Evolutionary conservation across 257 asterid species (phyloP), one percentile per base, ranked within the genome.

Genomic region (Solanum gracilifrons): DNA sequence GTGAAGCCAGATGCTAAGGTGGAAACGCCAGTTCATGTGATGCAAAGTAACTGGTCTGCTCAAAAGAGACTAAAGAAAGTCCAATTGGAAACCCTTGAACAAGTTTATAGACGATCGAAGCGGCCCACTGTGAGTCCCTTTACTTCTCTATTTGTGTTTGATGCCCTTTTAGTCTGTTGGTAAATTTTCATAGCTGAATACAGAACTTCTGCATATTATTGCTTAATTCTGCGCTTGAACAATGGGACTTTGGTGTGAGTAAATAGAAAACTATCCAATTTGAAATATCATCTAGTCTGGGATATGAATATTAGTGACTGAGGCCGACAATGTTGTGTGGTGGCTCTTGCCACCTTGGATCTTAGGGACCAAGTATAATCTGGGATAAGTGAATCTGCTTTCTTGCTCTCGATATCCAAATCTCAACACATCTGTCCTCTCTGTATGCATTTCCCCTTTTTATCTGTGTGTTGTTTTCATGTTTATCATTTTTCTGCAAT

Each of bases 1-100:
- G 82, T 74, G 43, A 90, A 90, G 88, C 83, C 93, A 66, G 92
- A 90, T 82, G 89, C 87, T 68, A 89, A 87, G 87, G 92, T 3
- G 90, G 94, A 93, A 86, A 86, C 60, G 23, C 99, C 98, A 23
- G 93, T 95, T 89, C 99, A 97, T 90, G 98, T 89, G 79, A 93
- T 92, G 96, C 98, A 95, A 84, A 91, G 92, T 83, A 92, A 87
- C 87, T 95, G 99, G 99, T 88, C 96, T 89, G 91, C 97, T 87
- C 89, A 92, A 84, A 97, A 97, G 94, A 95, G 99, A 90, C 90
- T 97, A 90, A 97, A 96, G 92, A 95, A 93, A 91, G 96, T 87
- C 51, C 99, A 97, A 35, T 90, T 93, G 23, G 98, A 93, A 88
- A 97, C 99, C 84, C 99, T 97, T 71, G 99, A 95, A 88, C 91